phyloP scores from a whole-genome alignment of 176 grass and related monocot genomes.

The Melocanna baccifera region DNA sequence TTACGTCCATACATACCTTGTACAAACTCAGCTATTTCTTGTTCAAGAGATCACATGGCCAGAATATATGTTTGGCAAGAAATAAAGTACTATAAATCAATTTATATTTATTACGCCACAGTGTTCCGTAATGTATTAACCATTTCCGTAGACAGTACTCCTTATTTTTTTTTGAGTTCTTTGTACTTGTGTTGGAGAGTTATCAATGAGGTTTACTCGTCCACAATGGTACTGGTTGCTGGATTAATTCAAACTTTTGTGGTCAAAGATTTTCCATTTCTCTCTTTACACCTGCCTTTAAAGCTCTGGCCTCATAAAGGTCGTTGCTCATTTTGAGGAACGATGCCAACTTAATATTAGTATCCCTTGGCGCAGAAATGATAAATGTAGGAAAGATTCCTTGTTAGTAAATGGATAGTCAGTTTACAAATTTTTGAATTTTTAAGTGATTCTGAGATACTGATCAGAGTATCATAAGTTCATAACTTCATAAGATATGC shows the following conservation, averaged over 20 bases:
- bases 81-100: neutral
- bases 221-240: constrained; percentile 11
- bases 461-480: neutral
- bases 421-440: neutral
- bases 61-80: constrained; percentile 7
- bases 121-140: constrained; percentile 17
- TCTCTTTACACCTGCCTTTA: constrained; percentile 30
- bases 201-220: constrained; percentile 33
- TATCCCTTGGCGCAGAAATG: neutral
- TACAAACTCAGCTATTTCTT: neutral
- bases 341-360: constrained; percentile 24
- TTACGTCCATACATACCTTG: neutral
- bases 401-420: neutral
- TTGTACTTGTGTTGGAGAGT: constrained; percentile 28
- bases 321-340: constrained; percentile 47
- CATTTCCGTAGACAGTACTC: constrained; percentile 2
- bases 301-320: constrained; percentile 40
- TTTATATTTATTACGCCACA: constrained; percentile 3
- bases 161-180: constrained; percentile 18
- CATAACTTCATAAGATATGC: neutral
- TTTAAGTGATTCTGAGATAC: neutral
- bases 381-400: constrained; percentile 38
- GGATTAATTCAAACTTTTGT: constrained; percentile 28
- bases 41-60: neutral
- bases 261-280: constrained; percentile 40